Percentiles rank a stretch among this genome's conserved stretches.
phyloP scores from a whole-genome alignment of 768 basidiomycete genomes.

The Phaffia australis region DNA sequence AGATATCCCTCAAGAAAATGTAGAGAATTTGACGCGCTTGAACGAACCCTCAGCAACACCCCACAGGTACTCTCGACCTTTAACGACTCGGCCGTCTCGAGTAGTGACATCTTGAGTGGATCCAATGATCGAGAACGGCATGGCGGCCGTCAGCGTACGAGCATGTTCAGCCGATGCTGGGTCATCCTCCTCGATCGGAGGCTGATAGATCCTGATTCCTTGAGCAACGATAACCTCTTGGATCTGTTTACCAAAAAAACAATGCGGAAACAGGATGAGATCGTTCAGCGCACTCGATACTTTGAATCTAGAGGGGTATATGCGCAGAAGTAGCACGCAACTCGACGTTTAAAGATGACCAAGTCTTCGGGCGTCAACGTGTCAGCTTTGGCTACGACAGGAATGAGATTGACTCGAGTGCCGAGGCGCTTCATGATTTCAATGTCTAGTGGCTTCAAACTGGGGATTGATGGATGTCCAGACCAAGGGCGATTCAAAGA shows the following conservation, averaged over 20 bases:
- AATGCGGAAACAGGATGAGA: neutral
- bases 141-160: constrained; percentile 71
- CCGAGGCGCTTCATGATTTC: constrained; percentile 99
- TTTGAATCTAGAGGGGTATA: neutral
- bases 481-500: neutral
- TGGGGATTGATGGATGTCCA: constrained; percentile 31
- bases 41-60: constrained; percentile 91
- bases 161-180: constrained; percentile 81
- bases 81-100: constrained; percentile 79
- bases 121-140: constrained; percentile 98
- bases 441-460: constrained; percentile 92
- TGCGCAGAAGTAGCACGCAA: no score
- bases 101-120: constrained; percentile 90
- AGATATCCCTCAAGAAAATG: neutral
- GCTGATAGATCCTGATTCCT: constrained; percentile 87
- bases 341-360: constrained; percentile 64
- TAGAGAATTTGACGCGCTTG: neutral
- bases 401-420: constrained; percentile 94
- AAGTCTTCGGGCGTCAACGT: constrained; percentile 92
- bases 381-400: constrained; percentile 94
- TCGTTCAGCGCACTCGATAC: no score
- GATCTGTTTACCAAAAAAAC: constrained; percentile 44
- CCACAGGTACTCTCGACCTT: constrained; percentile 98
- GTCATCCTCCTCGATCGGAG: constrained; percentile 79
- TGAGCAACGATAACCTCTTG: constrained; percentile 84